phyloP scores from a whole-genome alignment of 345 rosid genomes.

The Nephelium lappaceum region DNA sequence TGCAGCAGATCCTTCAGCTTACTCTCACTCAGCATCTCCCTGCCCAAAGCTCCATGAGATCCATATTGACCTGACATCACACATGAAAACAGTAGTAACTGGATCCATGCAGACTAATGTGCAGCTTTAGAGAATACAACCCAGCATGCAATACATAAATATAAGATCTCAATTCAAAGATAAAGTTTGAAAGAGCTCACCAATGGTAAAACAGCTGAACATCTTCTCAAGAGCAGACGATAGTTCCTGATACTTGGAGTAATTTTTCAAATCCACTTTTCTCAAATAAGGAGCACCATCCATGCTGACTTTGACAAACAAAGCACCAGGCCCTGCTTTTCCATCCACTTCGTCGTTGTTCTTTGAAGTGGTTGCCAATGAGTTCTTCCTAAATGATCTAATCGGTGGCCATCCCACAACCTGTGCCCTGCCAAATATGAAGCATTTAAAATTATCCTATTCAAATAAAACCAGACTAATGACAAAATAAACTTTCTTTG shows the following conservation, averaged over 20 bases:
- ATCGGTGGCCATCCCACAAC: constrained; percentile 89
- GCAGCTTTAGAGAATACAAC: constrained; percentile 16
- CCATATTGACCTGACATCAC: constrained; percentile 55
- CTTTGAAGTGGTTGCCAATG: constrained; percentile 59
- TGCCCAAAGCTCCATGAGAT: constrained; percentile 46
- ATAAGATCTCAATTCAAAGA: background rate
- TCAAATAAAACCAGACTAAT: background rate
- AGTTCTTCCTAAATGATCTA: constrained; percentile 66
- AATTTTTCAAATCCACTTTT: constrained; percentile 65
- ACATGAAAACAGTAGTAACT: constrained; percentile 31
- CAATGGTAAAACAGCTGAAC: constrained; percentile 70
- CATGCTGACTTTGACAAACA: constrained; percentile 76
- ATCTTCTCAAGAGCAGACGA: constrained; percentile 77
- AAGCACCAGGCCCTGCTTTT: constrained; percentile 55
- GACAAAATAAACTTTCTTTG: background rate
- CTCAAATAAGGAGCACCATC: constrained; percentile 81
- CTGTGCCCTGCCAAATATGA: constrained; percentile 52
- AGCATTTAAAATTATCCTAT: background rate
- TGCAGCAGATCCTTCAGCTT: constrained; percentile 58
- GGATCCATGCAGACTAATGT: constrained; percentile 23
- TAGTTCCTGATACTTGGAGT: constrained; percentile 58
- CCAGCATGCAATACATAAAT: constrained; percentile 12
- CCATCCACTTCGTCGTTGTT: constrained; percentile 65
- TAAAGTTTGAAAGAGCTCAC: constrained; percentile 32
- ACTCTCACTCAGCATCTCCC: constrained; percentile 56